Base-by-base conservation (phyloP, 805 yeast species). In the Candida railenensis region DNA sequence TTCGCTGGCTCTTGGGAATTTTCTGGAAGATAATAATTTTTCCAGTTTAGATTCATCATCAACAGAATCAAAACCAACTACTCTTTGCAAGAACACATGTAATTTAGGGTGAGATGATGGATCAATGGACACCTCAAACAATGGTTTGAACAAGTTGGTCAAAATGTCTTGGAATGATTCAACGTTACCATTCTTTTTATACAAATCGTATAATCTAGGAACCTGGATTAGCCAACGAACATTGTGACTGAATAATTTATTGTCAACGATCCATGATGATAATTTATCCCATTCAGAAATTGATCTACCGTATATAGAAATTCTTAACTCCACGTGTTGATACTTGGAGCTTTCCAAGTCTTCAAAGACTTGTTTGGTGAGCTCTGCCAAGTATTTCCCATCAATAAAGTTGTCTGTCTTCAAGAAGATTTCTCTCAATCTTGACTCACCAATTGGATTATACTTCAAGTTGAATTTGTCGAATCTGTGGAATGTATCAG, bases 361-460 rank as follows among this genome's bases (percentile, higher is more conserved):
- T 55, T 87, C 88, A 58, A 94, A 81, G 9, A 94, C 99, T 67
- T 94, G 97, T 55, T 82, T 82, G 9, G 99, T 92, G 54, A 94
- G 77, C 64, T 94, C 98, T 2, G 98, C 98, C 44, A 94, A 73
- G 64, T 91, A 94, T 44, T 80, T 72, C 18, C 99, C 99, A 42
- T 86, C 66, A 56, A 95, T 86, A 62, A 81, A 91, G 66, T 94
- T 94, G 65, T 94, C 98, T 1, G 99, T 95, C 67, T 94, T 94
- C 55, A 94, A 73, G 65, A 94, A 94, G 45, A 94, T 94, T 65
- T 94, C 99, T 67, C 99, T 82, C 65, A 94, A 72, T 65, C 99
- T 84, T 18, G 99, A 94, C 69, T 94, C 99, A 25, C 99, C 99
- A 56, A 94, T 86, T 18, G 99, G 99, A 62, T 94, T 94, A 71